Conservation (phyloP, 2,329 filamentous ascomycete genomes). For the Hymenoscyphus occultus region DNA sequence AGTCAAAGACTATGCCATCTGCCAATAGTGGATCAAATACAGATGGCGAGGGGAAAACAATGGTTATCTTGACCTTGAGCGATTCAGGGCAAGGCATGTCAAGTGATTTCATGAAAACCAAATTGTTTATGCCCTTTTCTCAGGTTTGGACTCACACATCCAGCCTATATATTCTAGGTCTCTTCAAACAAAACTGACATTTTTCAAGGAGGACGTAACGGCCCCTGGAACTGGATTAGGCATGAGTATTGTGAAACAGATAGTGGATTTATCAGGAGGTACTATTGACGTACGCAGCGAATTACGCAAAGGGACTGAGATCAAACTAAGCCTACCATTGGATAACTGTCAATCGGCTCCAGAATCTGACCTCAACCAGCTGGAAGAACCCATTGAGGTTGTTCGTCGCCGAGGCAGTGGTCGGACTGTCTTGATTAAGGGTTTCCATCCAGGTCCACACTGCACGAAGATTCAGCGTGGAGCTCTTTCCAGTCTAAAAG, state of each 20-base stretch:
- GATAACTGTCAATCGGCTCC: conserved; percentile 15
- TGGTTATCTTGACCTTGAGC: conserved; percentile 45
- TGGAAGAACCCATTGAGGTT: conserved; percentile 18
- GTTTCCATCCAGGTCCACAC: conserved; percentile 21
- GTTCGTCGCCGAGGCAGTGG: conserved; percentile 23
- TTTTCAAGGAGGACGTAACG: conserved; percentile 54
- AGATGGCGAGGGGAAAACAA: conserved; percentile 17
- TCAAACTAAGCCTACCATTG: conserved; percentile 47
- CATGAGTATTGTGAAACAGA: conserved; percentile 61
- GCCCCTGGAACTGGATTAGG: conserved; percentile 61
- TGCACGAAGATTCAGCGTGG: conserved; percentile 18
- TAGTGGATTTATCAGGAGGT: conserved; percentile 58
- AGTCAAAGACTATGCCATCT: conserved; percentile 28
- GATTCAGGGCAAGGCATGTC: conserved; percentile 66
- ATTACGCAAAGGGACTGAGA: conserved; percentile 51
- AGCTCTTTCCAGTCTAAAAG: conserved; percentile 21
- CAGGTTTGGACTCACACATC: conserved; percentile 49
- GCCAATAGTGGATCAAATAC: not conserved
- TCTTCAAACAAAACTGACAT: conserved; percentile 19
- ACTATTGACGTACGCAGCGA: conserved; percentile 55
- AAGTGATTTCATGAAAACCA: conserved; percentile 56
- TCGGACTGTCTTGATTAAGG: conserved; percentile 24
- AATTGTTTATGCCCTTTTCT: conserved; percentile 53
- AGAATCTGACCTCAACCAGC: conserved; percentile 1
- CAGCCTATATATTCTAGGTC: conserved; percentile 19